phyloP scores from a whole-genome alignment of 352 stramenopile genomes.

The Globisporangium middletonii region DNA sequence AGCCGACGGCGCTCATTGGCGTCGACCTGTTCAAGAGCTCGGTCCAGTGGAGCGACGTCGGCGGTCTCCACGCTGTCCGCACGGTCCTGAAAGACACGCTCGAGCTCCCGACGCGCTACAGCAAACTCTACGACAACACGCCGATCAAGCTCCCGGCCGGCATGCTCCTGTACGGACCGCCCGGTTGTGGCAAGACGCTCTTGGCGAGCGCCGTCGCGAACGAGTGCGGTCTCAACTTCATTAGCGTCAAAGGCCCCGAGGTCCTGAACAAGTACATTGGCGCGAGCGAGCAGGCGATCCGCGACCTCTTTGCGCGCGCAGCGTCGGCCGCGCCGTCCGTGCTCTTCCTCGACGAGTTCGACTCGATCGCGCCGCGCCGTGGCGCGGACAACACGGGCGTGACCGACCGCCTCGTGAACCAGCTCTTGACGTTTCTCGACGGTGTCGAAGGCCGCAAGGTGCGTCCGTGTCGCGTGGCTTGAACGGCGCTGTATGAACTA shows the following conservation, averaged over 20 bases:
- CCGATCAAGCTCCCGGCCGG: slow-evolving; percentile 81
- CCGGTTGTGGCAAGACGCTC: slow-evolving; percentile 89
- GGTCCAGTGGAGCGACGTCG: slow-evolving; percentile 86
- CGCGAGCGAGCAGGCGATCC: slow-evolving; percentile 86
- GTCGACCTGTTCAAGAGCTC: slow-evolving; percentile 82
- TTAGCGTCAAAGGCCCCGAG: slow-evolving; percentile 88
- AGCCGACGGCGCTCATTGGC: slow-evolving; percentile 71
- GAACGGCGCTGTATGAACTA: slow-evolving; percentile 5
- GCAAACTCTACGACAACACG: slow-evolving; percentile 75
- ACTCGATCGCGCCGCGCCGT: slow-evolving; percentile 92
- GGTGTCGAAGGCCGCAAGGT: slow-evolving; percentile 91
- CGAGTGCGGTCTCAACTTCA: slow-evolving; percentile 87
- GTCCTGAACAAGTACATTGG: slow-evolving; percentile 91
- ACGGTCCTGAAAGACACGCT: slow-evolving; percentile 88
- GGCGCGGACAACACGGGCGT: slow-evolving; percentile 93
- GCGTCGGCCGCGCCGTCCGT: slow-evolving; percentile 71
- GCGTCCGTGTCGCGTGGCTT: not conserved
- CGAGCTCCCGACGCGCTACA: slow-evolving; percentile 76
- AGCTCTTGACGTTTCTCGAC: slow-evolving; percentile 97
- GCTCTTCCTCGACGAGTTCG: slow-evolving; percentile 90
- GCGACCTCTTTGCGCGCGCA: slow-evolving; percentile 79
- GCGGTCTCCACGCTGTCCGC: slow-evolving; percentile 70
- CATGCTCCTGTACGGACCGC: slow-evolving; percentile 86
- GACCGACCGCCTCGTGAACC: slow-evolving; percentile 97
- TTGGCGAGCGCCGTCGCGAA: slow-evolving; percentile 83